Evolutionary conservation across 345 rosid genomes (phyloP).

Genomic region (Sapria himalayana): DNA sequence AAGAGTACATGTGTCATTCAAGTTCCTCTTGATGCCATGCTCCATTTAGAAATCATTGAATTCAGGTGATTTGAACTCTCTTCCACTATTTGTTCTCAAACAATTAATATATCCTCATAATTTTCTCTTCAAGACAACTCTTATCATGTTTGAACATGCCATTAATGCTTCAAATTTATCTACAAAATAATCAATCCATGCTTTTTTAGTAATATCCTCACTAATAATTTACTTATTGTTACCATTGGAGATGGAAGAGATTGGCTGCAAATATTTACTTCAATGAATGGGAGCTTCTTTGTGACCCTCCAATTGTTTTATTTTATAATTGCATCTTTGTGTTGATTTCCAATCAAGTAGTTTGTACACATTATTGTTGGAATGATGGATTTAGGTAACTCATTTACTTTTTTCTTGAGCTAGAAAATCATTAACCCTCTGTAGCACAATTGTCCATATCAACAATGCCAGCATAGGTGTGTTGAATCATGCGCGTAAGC

Average conservation of each 20-base stretch:
- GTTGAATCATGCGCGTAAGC: background rate
- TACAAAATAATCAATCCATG: background rate
- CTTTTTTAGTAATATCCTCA: slow-evolving; percentile 1
- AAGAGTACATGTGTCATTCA: background rate
- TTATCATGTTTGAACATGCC: background rate
- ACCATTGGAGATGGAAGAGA: background rate
- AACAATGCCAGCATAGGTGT: background rate
- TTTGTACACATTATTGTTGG: background rate
- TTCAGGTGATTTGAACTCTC: background rate
- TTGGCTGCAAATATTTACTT: background rate
- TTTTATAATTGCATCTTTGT: background rate
- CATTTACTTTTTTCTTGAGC: background rate
- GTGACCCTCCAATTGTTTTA: no score
- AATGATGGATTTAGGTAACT: background rate
- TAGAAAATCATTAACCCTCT: background rate
- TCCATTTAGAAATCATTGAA: background rate
- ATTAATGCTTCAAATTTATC: background rate
- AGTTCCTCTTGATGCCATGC: no score
- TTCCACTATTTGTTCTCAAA: background rate
- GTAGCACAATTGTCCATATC: background rate
- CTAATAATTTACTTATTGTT: background rate
- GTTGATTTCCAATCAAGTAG: slow-evolving; percentile 1
- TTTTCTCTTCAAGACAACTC: no score
- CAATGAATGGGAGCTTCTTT: background rate
- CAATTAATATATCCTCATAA: background rate